phyloP scores from a whole-genome alignment of 495 filamentous ascomycete species.

The Neurospora sp. region DNA sequence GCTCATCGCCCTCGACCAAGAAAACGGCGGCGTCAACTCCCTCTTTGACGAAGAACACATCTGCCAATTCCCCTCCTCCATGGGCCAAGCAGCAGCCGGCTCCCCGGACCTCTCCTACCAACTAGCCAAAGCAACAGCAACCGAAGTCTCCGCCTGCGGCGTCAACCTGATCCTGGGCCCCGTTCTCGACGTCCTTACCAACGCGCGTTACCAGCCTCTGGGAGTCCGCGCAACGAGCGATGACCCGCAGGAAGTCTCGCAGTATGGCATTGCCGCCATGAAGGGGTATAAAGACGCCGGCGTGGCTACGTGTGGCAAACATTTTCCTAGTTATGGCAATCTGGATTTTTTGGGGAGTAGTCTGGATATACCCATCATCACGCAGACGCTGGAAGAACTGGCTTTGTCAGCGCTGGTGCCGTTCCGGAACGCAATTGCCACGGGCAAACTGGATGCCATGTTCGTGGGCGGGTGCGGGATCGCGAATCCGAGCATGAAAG shows the following conservation, averaged over 20 bases:
- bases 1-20: conserved; percentile 78
- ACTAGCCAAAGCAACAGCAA: conserved; percentile 76
- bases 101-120: conserved; percentile 60
- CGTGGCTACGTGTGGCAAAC: conserved; percentile 77
- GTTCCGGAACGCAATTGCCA: conserved; percentile 73
- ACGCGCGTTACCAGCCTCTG: conserved; percentile 75
- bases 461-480: conserved; percentile 88
- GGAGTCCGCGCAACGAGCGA: conserved; percentile 77
- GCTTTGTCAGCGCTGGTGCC: conserved; percentile 75
- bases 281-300: conserved; percentile 83
- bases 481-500: conserved; percentile 74
- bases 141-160: conserved; percentile 75
- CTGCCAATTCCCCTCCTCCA: conserved; percentile 81
- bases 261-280: conserved; percentile 77
- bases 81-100: conserved; percentile 73
- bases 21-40: conserved; percentile 92
- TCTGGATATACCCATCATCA: conserved; percentile 82
- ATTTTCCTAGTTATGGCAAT: conserved; percentile 88
- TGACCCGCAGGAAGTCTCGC: conserved; percentile 81
- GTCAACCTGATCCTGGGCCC: conserved; percentile 88
- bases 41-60: conserved; percentile 86
- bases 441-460: conserved; percentile 75
- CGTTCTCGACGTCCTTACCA: conserved; percentile 82
- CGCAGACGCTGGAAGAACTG: conserved; percentile 78
- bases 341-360: conserved; percentile 83